phyloP scores from a whole-genome alignment of 345 rosid species.

The Gynandropsis gynandra region DNA sequence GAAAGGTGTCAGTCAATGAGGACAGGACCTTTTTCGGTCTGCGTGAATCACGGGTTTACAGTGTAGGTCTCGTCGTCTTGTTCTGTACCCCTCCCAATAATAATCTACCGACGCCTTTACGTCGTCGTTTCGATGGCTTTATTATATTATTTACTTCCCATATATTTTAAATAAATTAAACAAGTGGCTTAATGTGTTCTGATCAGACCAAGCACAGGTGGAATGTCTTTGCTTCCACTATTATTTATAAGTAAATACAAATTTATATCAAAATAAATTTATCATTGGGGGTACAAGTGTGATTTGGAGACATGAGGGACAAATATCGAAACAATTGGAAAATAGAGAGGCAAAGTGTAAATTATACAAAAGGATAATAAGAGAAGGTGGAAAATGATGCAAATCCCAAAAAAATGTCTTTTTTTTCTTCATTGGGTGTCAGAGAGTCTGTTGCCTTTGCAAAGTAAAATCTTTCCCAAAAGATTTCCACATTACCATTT shows the following conservation, averaged over 20 bases:
- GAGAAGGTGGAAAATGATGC: conserved; percentile 23
- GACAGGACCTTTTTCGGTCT: conserved; percentile 5
- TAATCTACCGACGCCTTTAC: conserved; percentile 22
- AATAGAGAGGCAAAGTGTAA: conserved; percentile 5
- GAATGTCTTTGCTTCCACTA: conserved; percentile 19
- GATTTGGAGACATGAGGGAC: background rate
- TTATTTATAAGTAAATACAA: background rate
- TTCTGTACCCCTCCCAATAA: conserved; percentile 20
- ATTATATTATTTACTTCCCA: background rate
- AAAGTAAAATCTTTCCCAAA: conserved; percentile 1
- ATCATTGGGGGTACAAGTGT: no score
- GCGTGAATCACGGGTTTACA: conserved; percentile 34
- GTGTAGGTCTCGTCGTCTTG: conserved; percentile 24
- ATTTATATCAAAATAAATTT: background rate
- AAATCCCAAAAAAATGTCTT: conserved; percentile 34
- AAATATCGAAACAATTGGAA: background rate
- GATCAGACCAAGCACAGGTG: conserved; percentile 5
- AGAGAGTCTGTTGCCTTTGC: conserved; percentile 6
- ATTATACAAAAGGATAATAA: background rate
- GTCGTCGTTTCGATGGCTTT: conserved; percentile 12
- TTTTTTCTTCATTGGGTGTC: conserved; percentile 12
- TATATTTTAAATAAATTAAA: background rate
- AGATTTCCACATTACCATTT: background rate
- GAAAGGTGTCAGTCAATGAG: conserved; percentile 10
- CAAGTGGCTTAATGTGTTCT: background rate